Conservation (phyloP, 257 asterid genomes). For the Solanum dulcamara region DNA sequence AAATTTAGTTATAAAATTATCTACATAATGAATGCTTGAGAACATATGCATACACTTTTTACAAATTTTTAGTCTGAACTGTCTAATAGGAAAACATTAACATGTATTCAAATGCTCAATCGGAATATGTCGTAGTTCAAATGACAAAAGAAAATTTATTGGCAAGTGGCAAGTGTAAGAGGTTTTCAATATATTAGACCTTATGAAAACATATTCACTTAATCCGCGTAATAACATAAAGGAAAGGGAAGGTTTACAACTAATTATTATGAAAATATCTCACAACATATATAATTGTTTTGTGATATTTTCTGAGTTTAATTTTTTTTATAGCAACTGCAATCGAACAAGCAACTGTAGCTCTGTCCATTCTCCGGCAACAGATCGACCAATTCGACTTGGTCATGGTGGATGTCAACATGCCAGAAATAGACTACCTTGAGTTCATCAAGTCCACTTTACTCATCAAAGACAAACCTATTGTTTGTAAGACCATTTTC, state of each 20-base stretch:
- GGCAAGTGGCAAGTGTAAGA: not conserved
- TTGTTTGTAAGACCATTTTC: conserved; percentile 14
- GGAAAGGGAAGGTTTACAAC: not conserved
- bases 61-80: too few species aligned
- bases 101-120: not conserved
- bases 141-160: too few species aligned
- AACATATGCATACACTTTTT: too few species aligned
- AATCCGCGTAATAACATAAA: too few species aligned
- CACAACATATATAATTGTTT: not conserved
- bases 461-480: not conserved
- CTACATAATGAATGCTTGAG: too few species aligned
- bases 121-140: not conserved
- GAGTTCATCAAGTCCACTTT: conserved; percentile 15
- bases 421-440: conserved; percentile 16
- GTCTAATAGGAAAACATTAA: not conserved
- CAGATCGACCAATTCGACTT: conserved; percentile 17
- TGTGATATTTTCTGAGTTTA: not conserved
- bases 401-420: conserved; percentile 25
- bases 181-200: not conserved
- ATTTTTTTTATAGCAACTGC: conserved; percentile 14
- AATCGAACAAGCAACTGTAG: conserved; percentile 17
- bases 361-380: conserved; percentile 18
- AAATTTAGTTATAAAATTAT: not conserved
- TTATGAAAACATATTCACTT: not conserved
- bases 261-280: too few species aligned